phyloP scores from a whole-genome alignment of 495 filamentous ascomycete genomes.

The Cercophora newfieldiana region DNA sequence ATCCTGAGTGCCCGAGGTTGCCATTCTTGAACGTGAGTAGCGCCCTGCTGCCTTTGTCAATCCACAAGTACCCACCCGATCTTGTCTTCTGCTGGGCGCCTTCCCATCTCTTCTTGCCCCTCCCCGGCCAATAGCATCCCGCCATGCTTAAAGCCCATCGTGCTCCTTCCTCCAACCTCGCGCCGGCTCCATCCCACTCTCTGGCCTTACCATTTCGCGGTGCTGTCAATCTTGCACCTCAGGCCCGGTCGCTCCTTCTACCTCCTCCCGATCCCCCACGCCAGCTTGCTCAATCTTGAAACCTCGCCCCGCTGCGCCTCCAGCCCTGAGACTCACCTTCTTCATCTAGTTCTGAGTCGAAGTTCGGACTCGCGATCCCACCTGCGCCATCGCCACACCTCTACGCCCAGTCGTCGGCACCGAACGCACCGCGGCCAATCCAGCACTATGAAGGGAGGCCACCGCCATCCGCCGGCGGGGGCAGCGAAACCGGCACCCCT shows the following conservation, averaged over 20 bases:
- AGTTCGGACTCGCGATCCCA: not conserved
- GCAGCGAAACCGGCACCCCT: slow-evolving; percentile 34
- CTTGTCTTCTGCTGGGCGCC: not conserved
- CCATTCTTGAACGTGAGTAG: slow-evolving; percentile 6
- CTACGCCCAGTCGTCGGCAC: slow-evolving; percentile 28
- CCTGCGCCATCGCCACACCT: slow-evolving; percentile 30
- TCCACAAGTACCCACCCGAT: not conserved
- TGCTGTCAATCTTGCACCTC: not conserved
- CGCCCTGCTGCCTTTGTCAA: not conserved
- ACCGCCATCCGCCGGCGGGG: slow-evolving; percentile 44
- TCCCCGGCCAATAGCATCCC: not conserved
- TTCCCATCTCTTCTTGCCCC: not conserved
- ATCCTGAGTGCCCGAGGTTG: not conserved
- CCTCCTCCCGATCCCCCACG: slow-evolving; percentile 2
- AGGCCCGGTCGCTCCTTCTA: not conserved
- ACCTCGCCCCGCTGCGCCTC: not conserved
- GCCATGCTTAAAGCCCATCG: not conserved
- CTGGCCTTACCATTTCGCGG: not conserved
- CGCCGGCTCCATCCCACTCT: not conserved
- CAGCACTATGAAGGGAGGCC: slow-evolving; percentile 53
- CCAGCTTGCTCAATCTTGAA: not conserved
- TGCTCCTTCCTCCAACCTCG: not conserved
- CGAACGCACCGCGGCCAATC: slow-evolving; percentile 27
- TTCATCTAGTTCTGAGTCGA: slow-evolving; percentile 9
- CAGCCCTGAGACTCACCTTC: slow-evolving; percentile 3